Conservation (phyloP, 2,329 filamentous ascomycete genomes). For the Penicillium sp. region DNA sequence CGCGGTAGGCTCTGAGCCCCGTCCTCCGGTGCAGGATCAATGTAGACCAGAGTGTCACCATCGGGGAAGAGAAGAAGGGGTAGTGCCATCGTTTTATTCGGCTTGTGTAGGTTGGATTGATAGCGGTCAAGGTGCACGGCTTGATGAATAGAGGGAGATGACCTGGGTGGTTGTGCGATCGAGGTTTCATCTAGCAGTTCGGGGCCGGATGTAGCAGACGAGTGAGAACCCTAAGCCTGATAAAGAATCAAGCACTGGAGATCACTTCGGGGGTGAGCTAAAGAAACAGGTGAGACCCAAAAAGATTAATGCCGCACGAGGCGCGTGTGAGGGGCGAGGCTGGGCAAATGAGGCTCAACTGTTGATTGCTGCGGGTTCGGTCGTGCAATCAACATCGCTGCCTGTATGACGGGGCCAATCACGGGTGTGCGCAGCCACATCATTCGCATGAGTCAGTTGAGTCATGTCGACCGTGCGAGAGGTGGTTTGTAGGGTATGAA, state of each 20-base stretch:
- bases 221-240: not conserved
- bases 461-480: not conserved
- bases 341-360: conserved; percentile 2
- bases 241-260: not conserved
- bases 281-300: not conserved
- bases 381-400: too few relatives aligned
- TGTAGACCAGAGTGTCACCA: conserved; percentile 40
- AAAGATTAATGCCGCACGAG: not conserved
- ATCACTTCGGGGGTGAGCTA: not conserved
- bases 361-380: not conserved
- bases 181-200: not conserved
- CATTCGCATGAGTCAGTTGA: not conserved
- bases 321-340: not conserved
- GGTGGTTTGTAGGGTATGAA: too few relatives aligned
- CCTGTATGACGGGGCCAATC: not conserved
- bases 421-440: not conserved
- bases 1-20: conserved; percentile 12
- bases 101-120: too few relatives aligned
- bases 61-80: conserved; percentile 6
- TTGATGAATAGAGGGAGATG: not conserved
- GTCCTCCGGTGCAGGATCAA: conserved; percentile 31
- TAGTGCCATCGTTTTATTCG: not conserved
- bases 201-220: not conserved
- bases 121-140: not conserved
- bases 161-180: not conserved